Evolutionary conservation across 164 flowering plant species (phyloP).

Genomic region (Santalum album): DNA sequence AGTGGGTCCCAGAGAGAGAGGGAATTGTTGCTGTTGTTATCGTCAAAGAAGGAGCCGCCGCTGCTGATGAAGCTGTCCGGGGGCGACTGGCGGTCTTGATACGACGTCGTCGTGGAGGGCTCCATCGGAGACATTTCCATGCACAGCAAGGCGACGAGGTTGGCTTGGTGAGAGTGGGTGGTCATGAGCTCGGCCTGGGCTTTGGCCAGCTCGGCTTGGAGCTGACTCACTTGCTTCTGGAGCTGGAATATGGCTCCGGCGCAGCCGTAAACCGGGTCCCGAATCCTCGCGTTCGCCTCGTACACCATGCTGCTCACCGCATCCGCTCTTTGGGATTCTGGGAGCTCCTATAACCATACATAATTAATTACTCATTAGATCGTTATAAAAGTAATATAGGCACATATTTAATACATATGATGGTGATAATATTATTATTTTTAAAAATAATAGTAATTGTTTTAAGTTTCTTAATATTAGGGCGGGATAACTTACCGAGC

Average conservation of each 20-base stretch:
- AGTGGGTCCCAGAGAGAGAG: slow-evolving; percentile 33
- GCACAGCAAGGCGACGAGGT: slow-evolving; percentile 29
- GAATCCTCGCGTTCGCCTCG: slow-evolving; percentile 47
- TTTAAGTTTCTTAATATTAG: too few species aligned
- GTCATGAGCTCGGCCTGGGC: slow-evolving; percentile 41
- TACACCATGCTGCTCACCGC: slow-evolving; percentile 68
- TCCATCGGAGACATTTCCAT: slow-evolving; percentile 21
- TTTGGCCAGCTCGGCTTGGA: slow-evolving; percentile 49
- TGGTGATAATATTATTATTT: too few species aligned
- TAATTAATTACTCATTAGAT: too few species aligned
- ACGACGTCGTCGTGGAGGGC: slow-evolving; percentile 1
- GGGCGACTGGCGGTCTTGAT: not conserved
- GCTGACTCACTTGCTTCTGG: slow-evolving; percentile 48
- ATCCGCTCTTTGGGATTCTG: slow-evolving; percentile 48
- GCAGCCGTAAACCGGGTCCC: slow-evolving; percentile 63
- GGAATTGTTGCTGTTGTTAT: too few species aligned
- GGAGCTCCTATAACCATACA: slow-evolving; percentile 38
- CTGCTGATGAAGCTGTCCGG: slow-evolving; percentile 4
- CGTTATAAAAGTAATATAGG: too few species aligned
- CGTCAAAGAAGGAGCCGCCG: slow-evolving; percentile 20
- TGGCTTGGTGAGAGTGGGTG: slow-evolving; percentile 35
- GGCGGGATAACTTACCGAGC: too few species aligned
- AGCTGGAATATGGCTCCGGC: slow-evolving; percentile 59
- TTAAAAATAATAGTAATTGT: too few species aligned
- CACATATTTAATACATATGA: too few species aligned